These are phyloP conservation scores for Dactylonectria estremocensis DNA, from an alignment of 2,329 filamentous ascomycete species.

Conservation along the genomic window DNA sequence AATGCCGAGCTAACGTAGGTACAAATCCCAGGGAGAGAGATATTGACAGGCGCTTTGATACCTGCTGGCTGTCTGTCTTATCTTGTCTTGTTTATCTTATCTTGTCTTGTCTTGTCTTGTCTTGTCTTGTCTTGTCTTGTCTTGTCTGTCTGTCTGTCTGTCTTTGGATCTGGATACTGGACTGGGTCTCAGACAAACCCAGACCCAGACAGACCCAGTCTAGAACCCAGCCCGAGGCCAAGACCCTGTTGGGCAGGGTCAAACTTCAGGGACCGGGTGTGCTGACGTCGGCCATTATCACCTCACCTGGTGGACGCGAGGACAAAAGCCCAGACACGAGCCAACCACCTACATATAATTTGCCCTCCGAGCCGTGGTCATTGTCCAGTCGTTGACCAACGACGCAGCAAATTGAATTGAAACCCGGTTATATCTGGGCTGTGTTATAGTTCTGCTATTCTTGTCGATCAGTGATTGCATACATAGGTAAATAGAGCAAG, in stretches of 20 bases:
- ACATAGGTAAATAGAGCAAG: not conserved
- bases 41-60: not conserved
- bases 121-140: too few relatives aligned
- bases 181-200: too few relatives aligned
- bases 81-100: too few relatives aligned
- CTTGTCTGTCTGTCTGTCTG: conserved; percentile 2
- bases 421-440: not conserved
- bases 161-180: too few relatives aligned
- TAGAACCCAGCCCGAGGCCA: not conserved
- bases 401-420: not conserved
- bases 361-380: not conserved
- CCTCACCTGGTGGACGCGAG: not conserved
- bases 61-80: not conserved
- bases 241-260: not conserved
- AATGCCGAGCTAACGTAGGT: conserved; percentile 28
- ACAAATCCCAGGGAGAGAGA: conserved; percentile 9
- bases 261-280: conserved; percentile 12
- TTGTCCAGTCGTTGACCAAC: not conserved
- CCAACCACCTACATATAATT: not conserved
- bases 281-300: not conserved
- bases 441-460: conserved; percentile 2
- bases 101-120: too few relatives aligned
- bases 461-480: not conserved
- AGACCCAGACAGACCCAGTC: conserved; percentile 14
- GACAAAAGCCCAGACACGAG: not conserved